Evolutionary conservation across 768 basidiomycete species (phyloP), one percentile per base, ranked within the genome.

Genomic region (Trametes cinnabarina): DNA sequence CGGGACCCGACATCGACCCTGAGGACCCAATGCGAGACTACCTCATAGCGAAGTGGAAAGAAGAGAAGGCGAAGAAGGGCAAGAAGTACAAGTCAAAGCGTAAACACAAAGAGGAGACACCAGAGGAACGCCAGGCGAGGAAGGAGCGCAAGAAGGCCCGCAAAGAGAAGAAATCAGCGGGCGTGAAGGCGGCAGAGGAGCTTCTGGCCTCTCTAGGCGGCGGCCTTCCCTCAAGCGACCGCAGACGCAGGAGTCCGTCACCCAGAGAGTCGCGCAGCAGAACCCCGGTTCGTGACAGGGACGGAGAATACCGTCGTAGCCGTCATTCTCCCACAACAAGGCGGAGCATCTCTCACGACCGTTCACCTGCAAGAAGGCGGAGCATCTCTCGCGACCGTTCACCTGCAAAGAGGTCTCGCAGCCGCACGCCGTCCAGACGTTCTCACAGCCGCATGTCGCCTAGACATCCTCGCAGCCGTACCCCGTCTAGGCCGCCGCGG

Each of bases 21-120:
- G 96, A 98, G 69, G 97, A 99, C 73, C 97, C 97, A 1, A 98
- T 99, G 97, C 84, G 88, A 26, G 95, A 94, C 60, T 98, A 92
- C 69, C 77, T 99, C 32, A 74, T 94, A 37, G 81, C 85, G 1
- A 82, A 95, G 69, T 80, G 82, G 65, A 82, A 76, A 63, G 90
- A 92, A 68, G 82, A 84, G 67, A 89, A 86, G 63, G 84, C 79
- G 57, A 76, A 78, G 65, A 81, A 77, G 58, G 65, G 67, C n/a
- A 88, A 87, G 73, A 86, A 87, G 67, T 68, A 72, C 5, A 87
- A 85, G 66, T 78, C 80, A 20, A 90, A 89, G 69, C 76, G 78
- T 48, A 88, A 84, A 69, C 83, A 78, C 65, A 87, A 87, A 65
- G 80, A 87, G 66, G 88, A 92, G 70, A 90, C 87, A 3, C 87